Evolutionary conservation across 805 yeast genomes (phyloP).

Genomic region (Tetrapisispora namnaoensis): DNA sequence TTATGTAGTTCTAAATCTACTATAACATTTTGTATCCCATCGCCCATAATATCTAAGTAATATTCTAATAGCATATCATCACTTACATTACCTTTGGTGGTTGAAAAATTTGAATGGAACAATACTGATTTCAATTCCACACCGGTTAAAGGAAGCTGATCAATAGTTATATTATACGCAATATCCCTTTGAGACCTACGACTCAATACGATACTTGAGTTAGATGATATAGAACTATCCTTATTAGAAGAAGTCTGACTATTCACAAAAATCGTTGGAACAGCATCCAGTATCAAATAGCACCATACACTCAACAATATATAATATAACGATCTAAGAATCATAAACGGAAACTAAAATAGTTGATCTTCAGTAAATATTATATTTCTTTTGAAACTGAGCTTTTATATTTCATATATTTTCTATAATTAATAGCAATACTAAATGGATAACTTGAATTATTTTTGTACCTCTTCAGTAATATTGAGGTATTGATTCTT

Average conservation of each 20-base stretch:
- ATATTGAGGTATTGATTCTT: background rate
- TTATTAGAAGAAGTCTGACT: background rate
- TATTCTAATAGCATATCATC: constrained; percentile 21
- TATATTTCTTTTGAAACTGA: background rate
- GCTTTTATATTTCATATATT: background rate
- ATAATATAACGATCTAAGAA: background rate
- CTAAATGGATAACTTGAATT: background rate
- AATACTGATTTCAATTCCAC: constrained; percentile 29
- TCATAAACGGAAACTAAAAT: background rate
- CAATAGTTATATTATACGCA: constrained; percentile 32
- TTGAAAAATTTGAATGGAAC: constrained; percentile 9
- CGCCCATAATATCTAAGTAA: constrained; percentile 29
- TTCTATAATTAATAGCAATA: background rate
- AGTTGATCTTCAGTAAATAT: background rate
- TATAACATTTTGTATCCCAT: constrained; percentile 39
- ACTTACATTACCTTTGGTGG: constrained; percentile 25
- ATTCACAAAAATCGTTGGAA: background rate
- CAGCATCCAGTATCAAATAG: background rate
- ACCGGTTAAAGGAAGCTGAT: constrained; percentile 34
- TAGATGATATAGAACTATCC: background rate
- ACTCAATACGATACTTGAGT: constrained; percentile 19
- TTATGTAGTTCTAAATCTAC: constrained; percentile 52
- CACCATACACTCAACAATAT: background rate
- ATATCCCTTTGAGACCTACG: constrained; percentile 40
- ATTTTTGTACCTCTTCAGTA: background rate